These are phyloP conservation scores for Emydomyces testavorans DNA, from an alignment of 2,329 filamentous ascomycete genomes.

Conservation along the genomic window DNA sequence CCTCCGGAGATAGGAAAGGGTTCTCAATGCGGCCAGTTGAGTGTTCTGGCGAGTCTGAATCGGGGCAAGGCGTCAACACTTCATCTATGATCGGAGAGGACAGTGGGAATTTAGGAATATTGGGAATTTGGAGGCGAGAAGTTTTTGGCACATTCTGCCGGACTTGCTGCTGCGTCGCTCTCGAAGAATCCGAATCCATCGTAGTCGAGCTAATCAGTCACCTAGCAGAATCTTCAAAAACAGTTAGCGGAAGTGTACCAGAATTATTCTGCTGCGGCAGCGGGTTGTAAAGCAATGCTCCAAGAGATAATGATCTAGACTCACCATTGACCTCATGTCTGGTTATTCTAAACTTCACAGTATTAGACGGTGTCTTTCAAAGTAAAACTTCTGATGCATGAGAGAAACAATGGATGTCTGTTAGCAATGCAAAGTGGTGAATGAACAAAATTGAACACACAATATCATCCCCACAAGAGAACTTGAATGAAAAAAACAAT, in stretches of 20 bases:
- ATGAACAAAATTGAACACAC: neutral
- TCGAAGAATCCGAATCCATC: constrained; percentile 1
- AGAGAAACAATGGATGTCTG: neutral
- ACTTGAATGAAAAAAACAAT: neutral
- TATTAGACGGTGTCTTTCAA: neutral
- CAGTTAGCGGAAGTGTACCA: neutral
- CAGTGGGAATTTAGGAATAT: constrained; percentile 30
- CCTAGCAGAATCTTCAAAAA: neutral
- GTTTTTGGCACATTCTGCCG: neutral
- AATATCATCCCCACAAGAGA: neutral
- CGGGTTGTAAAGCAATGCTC: neutral
- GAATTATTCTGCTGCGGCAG: neutral
- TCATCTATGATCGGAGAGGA: constrained; percentile 37
- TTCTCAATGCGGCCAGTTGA: constrained; percentile 21
- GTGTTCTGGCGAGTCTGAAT: constrained; percentile 23
- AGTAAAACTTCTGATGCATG: too few relatives aligned
- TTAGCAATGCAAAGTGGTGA: neutral
- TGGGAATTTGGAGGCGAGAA: constrained; percentile 5
- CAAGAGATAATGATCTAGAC: neutral
- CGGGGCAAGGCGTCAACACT: constrained; percentile 29
- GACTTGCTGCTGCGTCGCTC: neutral
- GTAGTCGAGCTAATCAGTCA: neutral
- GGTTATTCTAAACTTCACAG: neutral
- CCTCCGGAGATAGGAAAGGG: constrained; percentile 27
- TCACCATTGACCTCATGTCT: constrained; percentile 4